Evolutionary conservation across 1,139 yeast genomes (phyloP).

Genomic region (Kluyveromyces sp.): DNA sequence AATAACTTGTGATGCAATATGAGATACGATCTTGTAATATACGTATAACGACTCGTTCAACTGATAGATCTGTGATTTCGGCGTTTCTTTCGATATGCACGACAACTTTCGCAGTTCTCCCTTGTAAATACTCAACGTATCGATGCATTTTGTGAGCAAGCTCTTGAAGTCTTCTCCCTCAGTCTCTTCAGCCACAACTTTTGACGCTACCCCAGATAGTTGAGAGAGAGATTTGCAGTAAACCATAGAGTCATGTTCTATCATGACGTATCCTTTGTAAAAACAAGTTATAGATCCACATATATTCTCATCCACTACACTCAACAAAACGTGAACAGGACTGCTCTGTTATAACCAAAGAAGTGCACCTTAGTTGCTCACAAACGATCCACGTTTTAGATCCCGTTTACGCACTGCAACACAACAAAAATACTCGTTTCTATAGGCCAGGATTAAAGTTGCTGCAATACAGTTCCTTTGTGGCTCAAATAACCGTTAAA

Average conservation of each 20-base stretch:
- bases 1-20: slow-evolving; percentile 21
- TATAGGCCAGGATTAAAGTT: no score
- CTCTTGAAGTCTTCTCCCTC: slow-evolving; percentile 20
- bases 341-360: no score
- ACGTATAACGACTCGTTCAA: slow-evolving; percentile 30
- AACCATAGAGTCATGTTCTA: slow-evolving; percentile 9
- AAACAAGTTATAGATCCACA: no score
- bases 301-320: neutral
- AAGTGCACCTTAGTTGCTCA: neutral
- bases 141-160: slow-evolving; percentile 26
- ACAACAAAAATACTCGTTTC: no score
- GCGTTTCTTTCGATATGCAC: slow-evolving; percentile 5
- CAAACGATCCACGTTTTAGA: no score
- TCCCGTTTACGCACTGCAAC: no score
- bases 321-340: no score
- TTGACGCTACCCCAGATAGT: slow-evolving; percentile 25
- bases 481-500: no score
- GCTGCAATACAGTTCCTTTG: no score
- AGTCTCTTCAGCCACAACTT: slow-evolving; percentile 21
- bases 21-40: slow-evolving; percentile 31
- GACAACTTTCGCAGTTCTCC: slow-evolving; percentile 26
- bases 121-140: slow-evolving; percentile 27
- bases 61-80: slow-evolving; percentile 12
- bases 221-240: slow-evolving; percentile 19
- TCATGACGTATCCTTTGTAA: neutral